Conservation (phyloP, 2,329 filamentous ascomycete genomes). For the Fusarium incarnatum region DNA sequence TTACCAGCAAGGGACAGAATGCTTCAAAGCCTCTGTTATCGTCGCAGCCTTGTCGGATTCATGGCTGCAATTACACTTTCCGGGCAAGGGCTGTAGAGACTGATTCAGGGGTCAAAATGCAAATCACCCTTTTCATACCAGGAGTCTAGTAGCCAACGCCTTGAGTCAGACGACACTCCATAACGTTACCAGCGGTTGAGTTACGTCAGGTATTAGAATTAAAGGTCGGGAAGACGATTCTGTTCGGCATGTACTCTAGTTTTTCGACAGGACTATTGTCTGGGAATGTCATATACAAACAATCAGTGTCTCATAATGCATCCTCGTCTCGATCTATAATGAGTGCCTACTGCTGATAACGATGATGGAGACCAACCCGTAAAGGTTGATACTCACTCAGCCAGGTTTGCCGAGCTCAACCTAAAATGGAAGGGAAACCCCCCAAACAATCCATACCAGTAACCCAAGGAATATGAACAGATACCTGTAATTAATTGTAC, state of each 20-base stretch:
- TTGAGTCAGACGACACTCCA: neutral
- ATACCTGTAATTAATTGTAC: accelerated
- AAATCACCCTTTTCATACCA: neutral
- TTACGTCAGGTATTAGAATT: accelerated
- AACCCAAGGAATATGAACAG: no score
- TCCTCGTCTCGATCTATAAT: neutral
- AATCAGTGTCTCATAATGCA: neutral
- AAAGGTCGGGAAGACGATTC: neutral
- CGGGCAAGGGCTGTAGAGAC: neutral
- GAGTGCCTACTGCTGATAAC: neutral
- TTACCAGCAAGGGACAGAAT: neutral
- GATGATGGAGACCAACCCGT: neutral
- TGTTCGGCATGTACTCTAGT: neutral
- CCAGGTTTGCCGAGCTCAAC: neutral
- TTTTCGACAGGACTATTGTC: neutral
- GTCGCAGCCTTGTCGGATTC: no score
- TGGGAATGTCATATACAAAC: neutral
- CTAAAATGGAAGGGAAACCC: neutral
- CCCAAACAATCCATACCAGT: neutral
- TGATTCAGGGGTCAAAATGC: neutral
- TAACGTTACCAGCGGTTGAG: neutral
- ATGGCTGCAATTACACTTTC: no score
- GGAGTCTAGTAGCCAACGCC: accelerated
- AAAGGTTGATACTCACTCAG: neutral
- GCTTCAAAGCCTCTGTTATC: neutral